These are phyloP conservation scores for Fusarium sp. DNA, from an alignment of 2,329 filamentous ascomycete species.

Conservation along the genomic window DNA sequence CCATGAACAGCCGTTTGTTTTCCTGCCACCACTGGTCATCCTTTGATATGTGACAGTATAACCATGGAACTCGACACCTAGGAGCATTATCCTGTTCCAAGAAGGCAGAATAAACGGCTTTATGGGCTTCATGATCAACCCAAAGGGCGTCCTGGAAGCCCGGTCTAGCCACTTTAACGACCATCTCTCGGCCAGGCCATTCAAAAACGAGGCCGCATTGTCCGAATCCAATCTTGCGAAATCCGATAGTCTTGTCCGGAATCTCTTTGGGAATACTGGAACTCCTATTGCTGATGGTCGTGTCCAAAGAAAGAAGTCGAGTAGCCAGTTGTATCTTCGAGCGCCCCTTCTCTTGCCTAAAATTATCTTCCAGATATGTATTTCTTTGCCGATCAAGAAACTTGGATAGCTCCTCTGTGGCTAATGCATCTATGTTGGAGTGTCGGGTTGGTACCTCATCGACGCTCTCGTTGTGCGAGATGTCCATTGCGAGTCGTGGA, in stretches of 20 bases:
- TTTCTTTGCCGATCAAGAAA: background rate
- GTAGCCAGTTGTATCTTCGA: background rate
- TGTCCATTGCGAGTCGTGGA: background rate
- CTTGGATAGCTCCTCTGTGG: background rate
- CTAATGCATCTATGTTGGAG: background rate
- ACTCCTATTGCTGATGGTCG: background rate
- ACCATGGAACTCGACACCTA: constrained; percentile 1
- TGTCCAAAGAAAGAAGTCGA: background rate
- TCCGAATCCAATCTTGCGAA: constrained; percentile 43
- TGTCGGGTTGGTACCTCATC: background rate
- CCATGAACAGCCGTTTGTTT: background rate
- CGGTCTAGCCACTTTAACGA: constrained; percentile 40
- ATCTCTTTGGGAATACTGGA: background rate
- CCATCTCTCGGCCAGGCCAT: constrained; percentile 23
- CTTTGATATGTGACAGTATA: background rate
- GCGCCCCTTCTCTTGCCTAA: background rate
- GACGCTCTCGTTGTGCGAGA: background rate
- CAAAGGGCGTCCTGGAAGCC: constrained; percentile 35
- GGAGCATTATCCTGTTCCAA: background rate
- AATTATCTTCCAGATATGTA: background rate
- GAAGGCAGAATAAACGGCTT: constrained; percentile 31
- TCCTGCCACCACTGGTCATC: constrained; percentile 2
- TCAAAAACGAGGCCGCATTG: constrained; percentile 45
- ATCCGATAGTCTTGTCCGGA: background rate
- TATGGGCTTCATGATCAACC: constrained; percentile 37